Evolutionary conservation across 2,329 filamentous ascomycete genomes (phyloP), one percentile per base, ranked within the genome.

Genomic region (Talaromyces sp.): DNA sequence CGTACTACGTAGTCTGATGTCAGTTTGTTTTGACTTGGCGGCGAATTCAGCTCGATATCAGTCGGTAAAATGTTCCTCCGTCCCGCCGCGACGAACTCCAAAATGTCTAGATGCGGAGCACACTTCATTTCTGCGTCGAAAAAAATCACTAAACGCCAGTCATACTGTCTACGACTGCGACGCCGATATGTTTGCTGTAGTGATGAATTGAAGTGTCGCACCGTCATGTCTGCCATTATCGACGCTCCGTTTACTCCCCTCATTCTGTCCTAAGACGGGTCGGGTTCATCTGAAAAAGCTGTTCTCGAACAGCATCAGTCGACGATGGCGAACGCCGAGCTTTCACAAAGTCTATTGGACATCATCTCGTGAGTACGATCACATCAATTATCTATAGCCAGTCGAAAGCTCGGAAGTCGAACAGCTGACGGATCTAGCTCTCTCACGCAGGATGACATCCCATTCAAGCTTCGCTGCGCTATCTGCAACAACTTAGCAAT

Each of bases 391-490:
- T 12, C n/a, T 52, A 21, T 7, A 21, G 3, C 14, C 18, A 2
- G 25, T n/a, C n/a, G 12, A 9, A 40, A 55, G 25, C 2, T 57
- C 58, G 4, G 4, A 31, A 33, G 25, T 23, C 31, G 23, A 14
- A 31, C 5, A 12, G 28, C 44, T 56, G 25, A 57, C 18, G 9
- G 23, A 44, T 28, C 7, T 25, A 96, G 92, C 75, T 88, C 90
- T 57, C 83, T 96, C 64, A 81, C 86, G 21, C 86, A 89, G 67
- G 91, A 93, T 70, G 91, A 95, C 66, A 92, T 97, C 63, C 95
- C 95, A n/a, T 92, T 93, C 71, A 97, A 96, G 82, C 84, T 99
- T 67, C 90, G 93, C 77, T 99, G 95, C 81, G 92, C 92, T 59
- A 91, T 92, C 69, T 99, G 95, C 79, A 95, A 90, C 79, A 92